Conservation (phyloP, 1,139 yeast species). For the Debaryomyces psychrophilus region DNA sequence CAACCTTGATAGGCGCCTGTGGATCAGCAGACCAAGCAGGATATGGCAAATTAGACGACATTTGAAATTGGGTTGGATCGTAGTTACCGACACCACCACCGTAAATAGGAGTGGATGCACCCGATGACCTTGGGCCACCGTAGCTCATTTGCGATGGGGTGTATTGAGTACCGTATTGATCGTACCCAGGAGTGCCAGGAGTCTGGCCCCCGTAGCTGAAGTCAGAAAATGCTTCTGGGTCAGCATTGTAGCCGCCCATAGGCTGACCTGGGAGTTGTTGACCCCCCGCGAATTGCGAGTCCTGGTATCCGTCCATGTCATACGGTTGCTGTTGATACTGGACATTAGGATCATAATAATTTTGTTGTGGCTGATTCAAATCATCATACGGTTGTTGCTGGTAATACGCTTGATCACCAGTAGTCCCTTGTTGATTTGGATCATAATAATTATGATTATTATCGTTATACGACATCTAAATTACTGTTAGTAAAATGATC, state of each 20-base stretch:
- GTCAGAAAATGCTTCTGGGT: slow-evolving; percentile 78
- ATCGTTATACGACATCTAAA: slow-evolving; percentile 55
- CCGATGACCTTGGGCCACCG: slow-evolving; percentile 84
- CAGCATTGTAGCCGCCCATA: slow-evolving; percentile 53
- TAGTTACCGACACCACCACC: slow-evolving; percentile 63
- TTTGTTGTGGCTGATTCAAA: slow-evolving; percentile 34
- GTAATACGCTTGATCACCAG: slow-evolving; percentile 47
- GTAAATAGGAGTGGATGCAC: slow-evolving; percentile 94
- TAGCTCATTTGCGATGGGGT: slow-evolving; percentile 84
- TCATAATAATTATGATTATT: slow-evolving; percentile 53
- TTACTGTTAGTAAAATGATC: slow-evolving; percentile 24
- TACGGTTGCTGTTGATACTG: slow-evolving; percentile 58
- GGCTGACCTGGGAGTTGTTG: slow-evolving; percentile 48
- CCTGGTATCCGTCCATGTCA: slow-evolving; percentile 53
- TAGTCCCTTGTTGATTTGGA: slow-evolving; percentile 44
- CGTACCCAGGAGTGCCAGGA: slow-evolving; percentile 69
- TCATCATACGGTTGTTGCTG: slow-evolving; percentile 51
- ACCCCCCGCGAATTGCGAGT: slow-evolving; percentile 34
- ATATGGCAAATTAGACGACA: slow-evolving; percentile 72
- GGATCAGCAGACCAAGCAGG: slow-evolving; percentile 97
- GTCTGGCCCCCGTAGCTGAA: slow-evolving; percentile 74
- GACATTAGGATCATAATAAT: slow-evolving; percentile 51
- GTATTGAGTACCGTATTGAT: slow-evolving; percentile 77
- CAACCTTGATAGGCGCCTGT: slow-evolving; percentile 76
- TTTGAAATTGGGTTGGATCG: slow-evolving; percentile 68